These are phyloP conservation scores for Ophiocordyceps camponoti-leonardi DNA, from an alignment of 2,329 filamentous ascomycete species.

Conservation along the genomic window DNA sequence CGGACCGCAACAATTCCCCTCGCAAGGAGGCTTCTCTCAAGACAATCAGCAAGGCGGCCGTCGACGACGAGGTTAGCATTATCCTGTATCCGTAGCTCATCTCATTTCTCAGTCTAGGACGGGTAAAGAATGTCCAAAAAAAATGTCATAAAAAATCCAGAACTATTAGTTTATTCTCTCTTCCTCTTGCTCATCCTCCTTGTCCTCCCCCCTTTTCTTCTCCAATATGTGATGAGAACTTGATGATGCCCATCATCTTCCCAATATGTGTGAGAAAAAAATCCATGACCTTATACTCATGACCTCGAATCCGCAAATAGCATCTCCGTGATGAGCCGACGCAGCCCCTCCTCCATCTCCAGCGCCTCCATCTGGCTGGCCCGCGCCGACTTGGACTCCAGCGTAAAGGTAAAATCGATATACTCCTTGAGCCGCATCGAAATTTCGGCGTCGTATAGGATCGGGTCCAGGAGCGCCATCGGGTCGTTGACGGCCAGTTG, in stretches of 20 bases:
- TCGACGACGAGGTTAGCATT: not conserved
- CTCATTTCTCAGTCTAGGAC: not conserved
- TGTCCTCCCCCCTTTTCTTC: no score
- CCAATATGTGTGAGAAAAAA: no score
- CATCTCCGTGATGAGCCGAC: slow-evolving; percentile 6
- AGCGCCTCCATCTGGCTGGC: slow-evolving; percentile 5
- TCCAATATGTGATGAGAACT: no score
- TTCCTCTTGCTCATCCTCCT: no score
- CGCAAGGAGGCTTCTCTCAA: not conserved
- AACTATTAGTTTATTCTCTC: no score
- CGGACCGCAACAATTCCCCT: no score
- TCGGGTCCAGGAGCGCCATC: slow-evolving; percentile 3
- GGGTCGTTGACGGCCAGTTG: slow-evolving; percentile 5
- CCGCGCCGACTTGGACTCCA: slow-evolving; percentile 2
- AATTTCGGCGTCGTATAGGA: slow-evolving; percentile 6
- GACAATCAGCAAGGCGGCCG: not conserved
- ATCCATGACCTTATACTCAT: not conserved
- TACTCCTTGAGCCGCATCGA: slow-evolving; percentile 5
- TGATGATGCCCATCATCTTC: no score
- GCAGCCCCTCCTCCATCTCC: slow-evolving; percentile 7
- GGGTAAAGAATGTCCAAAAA: no score
- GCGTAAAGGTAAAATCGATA: slow-evolving; percentile 4
- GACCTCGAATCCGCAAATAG: slow-evolving; percentile 5
- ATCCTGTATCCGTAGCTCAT: not conserved
- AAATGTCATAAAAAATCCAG: no score